Evolutionary conservation across 306 rosid species (phyloP).

Genomic region (Hippophae tibetana): DNA sequence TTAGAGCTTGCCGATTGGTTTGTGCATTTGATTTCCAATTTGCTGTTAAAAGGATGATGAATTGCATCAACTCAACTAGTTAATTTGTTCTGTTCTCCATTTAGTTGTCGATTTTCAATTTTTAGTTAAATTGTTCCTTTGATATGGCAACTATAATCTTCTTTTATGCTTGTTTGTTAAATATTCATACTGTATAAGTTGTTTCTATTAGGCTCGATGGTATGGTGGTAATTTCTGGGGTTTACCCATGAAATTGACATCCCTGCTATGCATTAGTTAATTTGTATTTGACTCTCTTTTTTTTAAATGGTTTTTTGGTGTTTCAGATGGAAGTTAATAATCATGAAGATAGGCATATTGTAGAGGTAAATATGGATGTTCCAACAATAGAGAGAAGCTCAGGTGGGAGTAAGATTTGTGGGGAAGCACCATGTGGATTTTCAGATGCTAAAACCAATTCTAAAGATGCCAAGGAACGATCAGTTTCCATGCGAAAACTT

Average conservation of each 20-base stretch:
- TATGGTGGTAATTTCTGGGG: background rate
- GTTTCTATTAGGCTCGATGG: background rate
- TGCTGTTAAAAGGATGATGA: no score
- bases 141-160: no score
- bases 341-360: slow-evolving; percentile 27
- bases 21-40: no score
- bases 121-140: no score
- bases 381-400: slow-evolving; percentile 21
- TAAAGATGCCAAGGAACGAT: slow-evolving; percentile 39
- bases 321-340: slow-evolving; percentile 49
- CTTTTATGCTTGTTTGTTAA: no score
- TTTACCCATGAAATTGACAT: background rate
- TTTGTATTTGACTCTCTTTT: background rate
- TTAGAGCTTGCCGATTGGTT: no score
- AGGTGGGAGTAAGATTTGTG: slow-evolving; percentile 38
- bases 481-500: slow-evolving; percentile 46
- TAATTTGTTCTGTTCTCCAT: no score
- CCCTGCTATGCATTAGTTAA: background rate
- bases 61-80: no score
- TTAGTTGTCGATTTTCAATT: no score
- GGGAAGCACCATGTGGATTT: slow-evolving; percentile 51
- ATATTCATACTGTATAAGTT: background rate
- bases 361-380: slow-evolving; percentile 39
- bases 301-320: background rate
- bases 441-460: slow-evolving; percentile 37